Evolutionary conservation across 1,139 yeast species (phyloP).

Genomic region (Taphrina deformans): DNA sequence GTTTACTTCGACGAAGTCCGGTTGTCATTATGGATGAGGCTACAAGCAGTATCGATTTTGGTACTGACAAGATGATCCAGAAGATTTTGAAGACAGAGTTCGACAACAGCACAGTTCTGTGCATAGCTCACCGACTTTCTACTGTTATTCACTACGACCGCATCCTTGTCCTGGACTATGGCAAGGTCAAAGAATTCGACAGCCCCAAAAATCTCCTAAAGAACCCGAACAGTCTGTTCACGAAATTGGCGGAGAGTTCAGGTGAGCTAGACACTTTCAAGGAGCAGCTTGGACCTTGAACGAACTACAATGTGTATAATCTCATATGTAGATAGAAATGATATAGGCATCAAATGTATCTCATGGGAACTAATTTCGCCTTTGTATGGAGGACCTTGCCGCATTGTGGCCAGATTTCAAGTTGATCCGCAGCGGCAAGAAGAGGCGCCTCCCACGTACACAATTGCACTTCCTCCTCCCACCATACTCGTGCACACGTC

Average conservation of each 20-base stretch:
- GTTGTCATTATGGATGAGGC: slow-evolving; percentile 91
- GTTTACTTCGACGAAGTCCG: slow-evolving; percentile 80
- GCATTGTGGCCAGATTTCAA: not conserved
- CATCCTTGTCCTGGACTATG: slow-evolving; percentile 90
- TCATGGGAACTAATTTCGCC: not conserved
- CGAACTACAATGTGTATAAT: not conserved
- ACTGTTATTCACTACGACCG: slow-evolving; percentile 90
- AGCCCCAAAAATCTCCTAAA: slow-evolving; percentile 64
- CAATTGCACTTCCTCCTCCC: not conserved
- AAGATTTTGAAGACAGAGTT: slow-evolving; percentile 88
- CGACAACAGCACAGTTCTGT: slow-evolving; percentile 73
- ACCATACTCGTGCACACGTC: too few species aligned
- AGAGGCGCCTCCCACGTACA: not conserved
- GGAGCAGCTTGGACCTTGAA: slow-evolving; percentile 11
- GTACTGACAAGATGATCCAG: slow-evolving; percentile 88
- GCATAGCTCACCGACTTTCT: slow-evolving; percentile 93
- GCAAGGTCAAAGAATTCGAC: slow-evolving; percentile 83
- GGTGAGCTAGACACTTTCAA: slow-evolving; percentile 41
- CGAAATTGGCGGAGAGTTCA: slow-evolving; percentile 62
- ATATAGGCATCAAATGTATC: not conserved
- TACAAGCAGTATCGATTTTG: slow-evolving; percentile 92
- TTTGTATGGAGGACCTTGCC: not conserved
- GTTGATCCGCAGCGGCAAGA: not conserved
- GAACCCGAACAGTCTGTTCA: slow-evolving; percentile 57
- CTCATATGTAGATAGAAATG: not conserved